These are phyloP conservation scores for Camelina sativa DNA, from an alignment of 345 rosid species.

Conservation along the genomic window DNA sequence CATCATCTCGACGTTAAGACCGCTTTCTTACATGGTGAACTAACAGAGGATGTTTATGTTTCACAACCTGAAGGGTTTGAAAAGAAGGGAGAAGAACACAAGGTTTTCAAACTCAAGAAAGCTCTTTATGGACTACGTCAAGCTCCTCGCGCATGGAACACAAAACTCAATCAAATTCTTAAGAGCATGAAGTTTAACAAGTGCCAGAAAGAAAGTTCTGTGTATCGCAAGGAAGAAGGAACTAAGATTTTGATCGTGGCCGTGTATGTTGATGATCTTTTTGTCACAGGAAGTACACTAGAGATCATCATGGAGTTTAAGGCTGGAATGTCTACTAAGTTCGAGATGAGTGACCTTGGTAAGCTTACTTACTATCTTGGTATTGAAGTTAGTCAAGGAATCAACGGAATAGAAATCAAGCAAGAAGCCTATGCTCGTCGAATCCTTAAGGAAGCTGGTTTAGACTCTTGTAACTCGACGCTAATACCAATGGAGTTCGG, in stretches of 20 bases:
- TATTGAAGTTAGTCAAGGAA: neutral
- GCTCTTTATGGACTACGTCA: neutral
- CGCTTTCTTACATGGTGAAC: neutral
- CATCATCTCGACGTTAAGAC: neutral
- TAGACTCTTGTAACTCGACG: no score
- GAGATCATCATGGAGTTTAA: neutral
- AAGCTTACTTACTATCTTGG: constrained; percentile 1
- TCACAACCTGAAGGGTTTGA: neutral
- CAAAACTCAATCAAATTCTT: neutral
- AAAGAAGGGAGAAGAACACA: constrained; percentile 2
- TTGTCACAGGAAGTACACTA: neutral
- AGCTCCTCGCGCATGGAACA: neutral
- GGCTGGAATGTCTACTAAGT: neutral
- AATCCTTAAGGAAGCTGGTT: no score
- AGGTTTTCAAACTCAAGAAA: neutral
- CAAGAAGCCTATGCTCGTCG: no score
- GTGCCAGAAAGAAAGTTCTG: no score
- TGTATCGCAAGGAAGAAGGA: no score
- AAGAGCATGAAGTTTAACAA: no score
- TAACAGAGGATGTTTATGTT: neutral
- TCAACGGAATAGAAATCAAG: no score
- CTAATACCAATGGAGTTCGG: neutral
- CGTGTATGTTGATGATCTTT: neutral
- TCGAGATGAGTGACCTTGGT: constrained; percentile 1
- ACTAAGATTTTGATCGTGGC: no score